Percentiles rank a stretch among this genome's conserved stretches.
Conservation (phyloP, 371 early-diverging fungal species). For the Mucor saturninus region DNA sequence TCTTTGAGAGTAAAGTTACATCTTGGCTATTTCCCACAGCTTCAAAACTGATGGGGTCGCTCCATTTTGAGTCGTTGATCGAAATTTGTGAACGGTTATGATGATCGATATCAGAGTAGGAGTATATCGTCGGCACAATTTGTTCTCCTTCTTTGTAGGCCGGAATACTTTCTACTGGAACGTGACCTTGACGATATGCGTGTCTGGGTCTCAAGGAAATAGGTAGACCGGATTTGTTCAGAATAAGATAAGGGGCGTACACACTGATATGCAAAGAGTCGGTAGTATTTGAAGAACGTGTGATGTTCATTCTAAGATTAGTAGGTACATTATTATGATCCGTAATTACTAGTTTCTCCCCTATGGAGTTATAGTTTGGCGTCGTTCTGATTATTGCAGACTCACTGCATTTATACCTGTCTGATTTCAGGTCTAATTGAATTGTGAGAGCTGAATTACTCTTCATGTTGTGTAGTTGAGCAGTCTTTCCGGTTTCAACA, state of each 20-base stretch:
- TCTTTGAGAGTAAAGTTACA: slow-evolving; percentile 52
- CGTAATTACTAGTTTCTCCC: slow-evolving; percentile 24
- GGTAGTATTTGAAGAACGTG: slow-evolving; percentile 27
- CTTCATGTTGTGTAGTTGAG: slow-evolving; percentile 68
- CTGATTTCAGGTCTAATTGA: slow-evolving; percentile 63
- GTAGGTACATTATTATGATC: slow-evolving; percentile 56
- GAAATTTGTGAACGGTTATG: slow-evolving; percentile 74
- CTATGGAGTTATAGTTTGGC: slow-evolving; percentile 15
- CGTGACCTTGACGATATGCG: slow-evolving; percentile 26
- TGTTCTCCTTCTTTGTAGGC: slow-evolving; percentile 31
- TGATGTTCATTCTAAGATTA: slow-evolving; percentile 61
- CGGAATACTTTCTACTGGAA: slow-evolving; percentile 18
- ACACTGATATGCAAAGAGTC: slow-evolving; percentile 41
- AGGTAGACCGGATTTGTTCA: slow-evolving; percentile 77
- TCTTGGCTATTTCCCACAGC: slow-evolving; percentile 79
- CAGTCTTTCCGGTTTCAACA: slow-evolving; percentile 57
- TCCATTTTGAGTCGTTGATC: slow-evolving; percentile 76
- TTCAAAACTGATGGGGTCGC: slow-evolving; percentile 82
- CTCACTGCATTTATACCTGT: slow-evolving; percentile 36
- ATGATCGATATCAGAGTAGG: slow-evolving; percentile 75
- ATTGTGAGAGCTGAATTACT: slow-evolving; percentile 63
- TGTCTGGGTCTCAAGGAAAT: slow-evolving; percentile 41
- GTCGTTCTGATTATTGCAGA: slow-evolving; percentile 13
- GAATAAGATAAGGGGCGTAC: slow-evolving; percentile 61
- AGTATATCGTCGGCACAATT: slow-evolving; percentile 76